phyloP scores from a whole-genome alignment of 768 basidiomycete genomes.

The Tricholoma terreum region DNA sequence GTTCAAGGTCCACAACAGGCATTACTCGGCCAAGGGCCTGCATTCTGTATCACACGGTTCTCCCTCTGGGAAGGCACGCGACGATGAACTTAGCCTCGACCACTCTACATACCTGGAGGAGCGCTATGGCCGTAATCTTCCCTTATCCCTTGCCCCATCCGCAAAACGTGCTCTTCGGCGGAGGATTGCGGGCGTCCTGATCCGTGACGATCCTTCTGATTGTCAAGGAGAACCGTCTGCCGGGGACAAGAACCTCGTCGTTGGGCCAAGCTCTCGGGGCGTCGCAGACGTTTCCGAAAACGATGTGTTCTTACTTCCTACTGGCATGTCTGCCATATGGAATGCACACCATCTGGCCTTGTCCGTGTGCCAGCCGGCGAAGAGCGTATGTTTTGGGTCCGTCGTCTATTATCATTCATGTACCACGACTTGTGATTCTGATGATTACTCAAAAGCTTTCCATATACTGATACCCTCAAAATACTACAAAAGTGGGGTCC shows the following conservation, averaged over 20 bases:
- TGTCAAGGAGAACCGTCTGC: conserved; percentile 33
- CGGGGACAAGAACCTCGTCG: conserved; percentile 41
- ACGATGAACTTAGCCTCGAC: conserved; percentile 58
- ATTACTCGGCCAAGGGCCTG: conserved; percentile 49
- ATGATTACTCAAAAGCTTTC: conserved; percentile 58
- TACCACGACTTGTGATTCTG: background rate
- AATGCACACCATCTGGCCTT: conserved; percentile 75
- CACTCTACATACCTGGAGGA: conserved; percentile 84
- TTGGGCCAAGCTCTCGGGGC: conserved; percentile 67
- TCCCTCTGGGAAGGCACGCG: conserved; percentile 2
- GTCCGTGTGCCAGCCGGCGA: conserved; percentile 51
- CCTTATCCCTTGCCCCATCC: conserved; percentile 62
- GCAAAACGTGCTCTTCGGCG: conserved; percentile 88
- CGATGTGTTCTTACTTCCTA: conserved; percentile 85
- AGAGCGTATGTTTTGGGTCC: conserved; percentile 94
- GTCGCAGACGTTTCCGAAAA: conserved; percentile 70
- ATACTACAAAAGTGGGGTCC: conserved; percentile 95
- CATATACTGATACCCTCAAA: conserved; percentile 94
- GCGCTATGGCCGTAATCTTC: conserved; percentile 89
- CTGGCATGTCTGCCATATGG: conserved; percentile 96
- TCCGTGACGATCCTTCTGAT: conserved; percentile 52
- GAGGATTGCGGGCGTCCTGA: conserved; percentile 82
- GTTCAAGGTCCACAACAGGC: conserved; percentile 49
- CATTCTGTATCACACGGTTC: conserved; percentile 11
- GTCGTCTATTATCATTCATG: conserved; percentile 20